These are phyloP conservation scores for Tetrahymena elliotti DNA, from an alignment of 73 alveolate species.

Conservation along the genomic window DNA sequence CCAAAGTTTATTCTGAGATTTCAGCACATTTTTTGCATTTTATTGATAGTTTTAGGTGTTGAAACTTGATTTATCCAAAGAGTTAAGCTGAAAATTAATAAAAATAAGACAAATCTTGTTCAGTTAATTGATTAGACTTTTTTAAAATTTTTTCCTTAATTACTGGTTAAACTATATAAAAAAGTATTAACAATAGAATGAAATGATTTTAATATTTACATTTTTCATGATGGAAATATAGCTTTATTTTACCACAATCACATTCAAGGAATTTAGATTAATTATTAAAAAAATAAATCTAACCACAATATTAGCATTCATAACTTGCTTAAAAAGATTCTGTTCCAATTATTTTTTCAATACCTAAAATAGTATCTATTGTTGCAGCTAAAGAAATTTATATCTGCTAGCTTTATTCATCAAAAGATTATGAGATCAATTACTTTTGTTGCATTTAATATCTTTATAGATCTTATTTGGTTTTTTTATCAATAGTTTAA, in stretches of 20 bases:
- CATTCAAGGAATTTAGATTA: not conserved
- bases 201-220: no score
- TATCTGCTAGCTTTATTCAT: not conserved
- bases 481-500: not conserved
- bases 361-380: not conserved
- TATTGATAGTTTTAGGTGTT: not conserved
- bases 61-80: not conserved
- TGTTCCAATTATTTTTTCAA: not conserved
- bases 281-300: not conserved
- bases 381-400: not conserved
- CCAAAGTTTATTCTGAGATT: not conserved
- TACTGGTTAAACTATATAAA: not conserved
- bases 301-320: not conserved
- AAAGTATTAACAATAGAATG: no score
- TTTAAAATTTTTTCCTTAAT: not conserved
- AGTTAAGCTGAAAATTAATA: not conserved
- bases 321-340: not conserved
- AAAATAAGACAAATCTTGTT: not conserved
- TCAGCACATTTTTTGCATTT: not conserved
- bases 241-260: not conserved
- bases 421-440: not conserved
- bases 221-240: not conserved
- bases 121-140: not conserved
- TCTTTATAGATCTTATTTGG: not conserved
- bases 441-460: not conserved